phyloP scores from a whole-genome alignment of 2,329 filamentous ascomycete species.

The Ophiostoma piceae region DNA sequence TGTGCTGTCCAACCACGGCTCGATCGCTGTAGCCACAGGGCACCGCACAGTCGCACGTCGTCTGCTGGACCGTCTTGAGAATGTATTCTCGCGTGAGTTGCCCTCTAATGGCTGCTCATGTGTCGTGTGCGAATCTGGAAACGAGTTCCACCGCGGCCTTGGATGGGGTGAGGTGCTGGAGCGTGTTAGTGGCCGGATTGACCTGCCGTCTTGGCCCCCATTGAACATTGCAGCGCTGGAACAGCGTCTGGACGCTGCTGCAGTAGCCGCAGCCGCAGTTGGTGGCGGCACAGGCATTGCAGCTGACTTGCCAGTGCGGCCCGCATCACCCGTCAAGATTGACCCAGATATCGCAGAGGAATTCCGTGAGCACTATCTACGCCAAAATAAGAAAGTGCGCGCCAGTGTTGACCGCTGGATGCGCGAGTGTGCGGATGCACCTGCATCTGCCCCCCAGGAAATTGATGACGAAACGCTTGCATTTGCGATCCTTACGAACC shows the following conservation, averaged over 20 bases:
- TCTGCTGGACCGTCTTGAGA: constrained; percentile 82
- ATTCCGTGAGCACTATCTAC: constrained; percentile 85
- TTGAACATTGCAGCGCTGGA: constrained; percentile 66
- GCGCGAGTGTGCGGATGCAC: constrained; percentile 67
- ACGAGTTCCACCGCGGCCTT: constrained; percentile 60
- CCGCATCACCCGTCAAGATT: constrained; percentile 63
- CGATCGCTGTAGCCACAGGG: constrained; percentile 88
- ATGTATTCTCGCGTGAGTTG: constrained; percentile 89
- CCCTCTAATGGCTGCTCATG: constrained; percentile 81
- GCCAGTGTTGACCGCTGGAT: constrained; percentile 90
- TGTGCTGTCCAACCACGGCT: constrained; percentile 78
- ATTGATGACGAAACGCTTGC: constrained; percentile 90
- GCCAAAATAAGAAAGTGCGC: constrained; percentile 87
- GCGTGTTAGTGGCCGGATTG: constrained; percentile 80
- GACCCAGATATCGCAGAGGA: constrained; percentile 93
- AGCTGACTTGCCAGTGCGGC: constrained; percentile 43
- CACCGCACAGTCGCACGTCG: constrained; percentile 91
- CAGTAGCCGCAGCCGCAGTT: constrained; percentile 24
- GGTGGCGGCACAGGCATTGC: constrained; percentile 22
- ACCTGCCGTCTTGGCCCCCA: constrained; percentile 83
- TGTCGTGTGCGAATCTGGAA: constrained; percentile 66
- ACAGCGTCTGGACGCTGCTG: constrained; percentile 54
- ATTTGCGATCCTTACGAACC: constrained; percentile 87
- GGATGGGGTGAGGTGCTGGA: constrained; percentile 96
- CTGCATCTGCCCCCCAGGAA: constrained; percentile 73